Percentiles rank a stretch among this genome's conserved stretches.
Conservation (phyloP, 371 early-diverging fungal genomes). For the Mucor racemosus region DNA sequence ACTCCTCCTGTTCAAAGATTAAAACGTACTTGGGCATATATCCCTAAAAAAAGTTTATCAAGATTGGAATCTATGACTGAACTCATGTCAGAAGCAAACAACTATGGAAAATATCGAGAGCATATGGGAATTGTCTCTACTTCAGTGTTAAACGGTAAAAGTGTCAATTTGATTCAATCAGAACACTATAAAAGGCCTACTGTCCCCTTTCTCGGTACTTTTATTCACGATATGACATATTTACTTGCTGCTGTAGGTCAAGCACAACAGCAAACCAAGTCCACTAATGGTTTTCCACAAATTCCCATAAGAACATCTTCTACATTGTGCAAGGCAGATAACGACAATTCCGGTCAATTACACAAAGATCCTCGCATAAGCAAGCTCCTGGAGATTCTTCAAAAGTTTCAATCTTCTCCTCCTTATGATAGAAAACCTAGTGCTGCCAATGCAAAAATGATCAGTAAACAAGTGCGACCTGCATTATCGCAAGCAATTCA, state of each 20-base stretch:
- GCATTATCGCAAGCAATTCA: slow-evolving; percentile 58
- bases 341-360: slow-evolving; percentile 15
- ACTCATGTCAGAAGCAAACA: slow-evolving; percentile 73
- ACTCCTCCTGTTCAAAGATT: slow-evolving; percentile 81
- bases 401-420: slow-evolving; percentile 64
- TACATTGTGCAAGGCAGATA: slow-evolving; percentile 8
- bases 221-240: slow-evolving; percentile 83
- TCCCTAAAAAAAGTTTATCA: slow-evolving; percentile 72
- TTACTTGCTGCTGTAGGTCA: slow-evolving; percentile 60
- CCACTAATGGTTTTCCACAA: not conserved
- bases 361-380: slow-evolving; percentile 58
- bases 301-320: slow-evolving; percentile 13
- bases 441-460: slow-evolving; percentile 5
- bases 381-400: slow-evolving; percentile 55
- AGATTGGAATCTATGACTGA: slow-evolving; percentile 63
- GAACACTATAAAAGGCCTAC: slow-evolving; percentile 63
- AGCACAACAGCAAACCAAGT: slow-evolving; percentile 37
- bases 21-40: slow-evolving; percentile 77
- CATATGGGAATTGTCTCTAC: slow-evolving; percentile 61
- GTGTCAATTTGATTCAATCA: slow-evolving; percentile 40
- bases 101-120: slow-evolving; percentile 75
- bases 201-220: slow-evolving; percentile 80
- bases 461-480: slow-evolving; percentile 47
- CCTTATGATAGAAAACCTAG: slow-evolving; percentile 51
- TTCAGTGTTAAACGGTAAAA: slow-evolving; percentile 42